Percentiles rank a stretch among this genome's conserved stretches.
phyloP scores from a whole-genome alignment of 371 early-diverging fungal genomes.

The Mortierella polycephala region DNA sequence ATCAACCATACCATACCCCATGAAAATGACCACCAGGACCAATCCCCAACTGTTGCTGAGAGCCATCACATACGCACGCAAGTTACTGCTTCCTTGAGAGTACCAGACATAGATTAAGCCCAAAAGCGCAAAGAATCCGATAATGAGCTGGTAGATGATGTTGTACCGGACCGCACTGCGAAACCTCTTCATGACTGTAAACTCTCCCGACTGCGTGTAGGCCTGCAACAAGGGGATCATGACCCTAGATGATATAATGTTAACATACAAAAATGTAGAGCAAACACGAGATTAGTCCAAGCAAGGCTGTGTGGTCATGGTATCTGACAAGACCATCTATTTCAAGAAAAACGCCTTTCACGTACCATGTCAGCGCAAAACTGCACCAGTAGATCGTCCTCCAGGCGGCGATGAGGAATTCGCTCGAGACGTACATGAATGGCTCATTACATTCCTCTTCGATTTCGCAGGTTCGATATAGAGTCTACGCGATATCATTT shows the following conservation, averaged over 20 bases:
- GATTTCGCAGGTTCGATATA: slow-evolving; percentile 68
- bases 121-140: slow-evolving; percentile 67
- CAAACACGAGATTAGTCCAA: neutral
- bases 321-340: neutral
- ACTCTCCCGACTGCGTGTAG: slow-evolving; percentile 89
- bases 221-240: slow-evolving; percentile 87
- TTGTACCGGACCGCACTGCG: slow-evolving; percentile 81
- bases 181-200: slow-evolving; percentile 70
- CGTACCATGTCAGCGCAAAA: slow-evolving; percentile 88
- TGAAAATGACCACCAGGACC: slow-evolving; percentile 83
- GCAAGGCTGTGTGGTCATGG: neutral
- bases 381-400: slow-evolving; percentile 90
- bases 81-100: slow-evolving; percentile 55
- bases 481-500: slow-evolving; percentile 58
- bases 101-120: slow-evolving; percentile 78
- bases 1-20: slow-evolving; percentile 93
- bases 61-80: slow-evolving; percentile 90
- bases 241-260: slow-evolving; percentile 61
- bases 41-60: slow-evolving; percentile 95
- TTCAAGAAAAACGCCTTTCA: neutral
- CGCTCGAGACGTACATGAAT: slow-evolving; percentile 74
- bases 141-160: slow-evolving; percentile 78
- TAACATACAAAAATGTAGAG: neutral
- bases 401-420: slow-evolving; percentile 85
- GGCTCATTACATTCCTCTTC: slow-evolving; percentile 78